phyloP scores from a whole-genome alignment of 768 basidiomycete genomes.

The Pleurotus platypus region DNA sequence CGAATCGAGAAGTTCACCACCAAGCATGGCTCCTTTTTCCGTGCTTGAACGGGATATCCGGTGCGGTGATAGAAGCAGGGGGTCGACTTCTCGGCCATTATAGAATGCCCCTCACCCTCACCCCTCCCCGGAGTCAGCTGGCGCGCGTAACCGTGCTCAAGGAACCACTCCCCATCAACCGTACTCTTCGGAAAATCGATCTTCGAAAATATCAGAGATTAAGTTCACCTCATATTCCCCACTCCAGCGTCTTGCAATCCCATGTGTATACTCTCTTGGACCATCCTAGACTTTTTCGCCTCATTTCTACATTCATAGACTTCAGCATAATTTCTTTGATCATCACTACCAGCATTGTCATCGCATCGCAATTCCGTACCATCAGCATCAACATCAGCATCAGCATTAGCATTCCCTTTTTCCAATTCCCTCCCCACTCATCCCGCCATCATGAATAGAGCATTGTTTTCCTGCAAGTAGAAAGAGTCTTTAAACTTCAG shows the following conservation, averaged over 20 bases:
- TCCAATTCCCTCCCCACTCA: neutral
- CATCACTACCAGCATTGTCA: neutral
- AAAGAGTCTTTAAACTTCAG: constrained; percentile 1
- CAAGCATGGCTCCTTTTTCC: constrained; percentile 17
- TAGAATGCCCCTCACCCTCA: neutral
- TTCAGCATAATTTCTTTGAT: neutral
- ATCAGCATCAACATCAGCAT: neutral
- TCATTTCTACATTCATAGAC: neutral
- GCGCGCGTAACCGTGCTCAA: neutral
- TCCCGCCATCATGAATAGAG: constrained; percentile 1
- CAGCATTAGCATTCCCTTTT: neutral
- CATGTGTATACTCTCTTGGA: neutral
- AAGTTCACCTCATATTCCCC: too few species aligned
- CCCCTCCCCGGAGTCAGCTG: neutral
- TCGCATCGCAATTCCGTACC: neutral
- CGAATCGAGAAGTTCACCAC: constrained; percentile 33
- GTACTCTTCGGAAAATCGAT: constrained; percentile 3
- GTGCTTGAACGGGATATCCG: constrained; percentile 7
- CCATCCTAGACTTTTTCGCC: neutral
- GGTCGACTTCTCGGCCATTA: constrained; percentile 4
- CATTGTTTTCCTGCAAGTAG: constrained; percentile 4
- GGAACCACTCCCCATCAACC: neutral
- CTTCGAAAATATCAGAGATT: too few species aligned
- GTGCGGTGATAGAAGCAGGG: neutral
- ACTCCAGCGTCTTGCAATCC: neutral